Conservation (phyloP, 768 basidiomycete genomes). For the Solioccasus polychromus region DNA sequence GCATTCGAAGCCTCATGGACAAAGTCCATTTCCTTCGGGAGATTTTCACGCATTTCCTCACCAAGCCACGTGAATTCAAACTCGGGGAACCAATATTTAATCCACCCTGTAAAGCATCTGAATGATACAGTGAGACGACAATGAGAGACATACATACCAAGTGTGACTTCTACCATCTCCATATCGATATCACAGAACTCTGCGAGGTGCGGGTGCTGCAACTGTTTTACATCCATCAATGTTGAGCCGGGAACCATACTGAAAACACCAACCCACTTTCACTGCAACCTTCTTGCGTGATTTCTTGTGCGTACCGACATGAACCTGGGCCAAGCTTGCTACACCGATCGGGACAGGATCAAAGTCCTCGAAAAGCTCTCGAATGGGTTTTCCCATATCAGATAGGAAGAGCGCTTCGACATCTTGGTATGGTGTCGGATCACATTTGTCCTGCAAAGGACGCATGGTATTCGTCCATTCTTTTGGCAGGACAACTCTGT, state of each 20-base stretch:
- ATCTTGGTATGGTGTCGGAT: constrained; percentile 79
- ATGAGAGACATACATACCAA: constrained; percentile 42
- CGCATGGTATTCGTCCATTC: constrained; percentile 63
- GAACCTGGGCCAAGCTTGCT: constrained; percentile 95
- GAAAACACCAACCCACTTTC: constrained; percentile 49
- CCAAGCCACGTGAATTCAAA: constrained; percentile 94
- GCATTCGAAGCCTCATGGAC: constrained; percentile 87
- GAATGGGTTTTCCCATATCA: constrained; percentile 74
- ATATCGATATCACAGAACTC: constrained; percentile 93
- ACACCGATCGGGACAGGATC: constrained; percentile 89
- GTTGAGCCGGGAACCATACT: not conserved
- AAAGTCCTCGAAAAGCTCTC: constrained; percentile 81
- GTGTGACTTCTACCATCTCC: constrained; percentile 74
- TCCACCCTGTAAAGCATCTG: constrained; percentile 51
- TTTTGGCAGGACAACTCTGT: constrained; percentile 52
- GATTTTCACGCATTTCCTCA: constrained; percentile 91
- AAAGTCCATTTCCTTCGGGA: constrained; percentile 96
- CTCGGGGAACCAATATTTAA: constrained; percentile 91
- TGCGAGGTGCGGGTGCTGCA: constrained; percentile 91
- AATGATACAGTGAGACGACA: not conserved
- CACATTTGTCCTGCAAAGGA: constrained; percentile 87
- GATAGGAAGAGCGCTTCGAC: constrained; percentile 70
- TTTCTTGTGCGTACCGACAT: constrained; percentile 69
- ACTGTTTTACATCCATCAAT: constrained; percentile 32
- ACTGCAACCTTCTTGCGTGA: constrained; percentile 82